phyloP scores from a whole-genome alignment of 2,329 filamentous ascomycete genomes.

The Cadophora sp. region DNA sequence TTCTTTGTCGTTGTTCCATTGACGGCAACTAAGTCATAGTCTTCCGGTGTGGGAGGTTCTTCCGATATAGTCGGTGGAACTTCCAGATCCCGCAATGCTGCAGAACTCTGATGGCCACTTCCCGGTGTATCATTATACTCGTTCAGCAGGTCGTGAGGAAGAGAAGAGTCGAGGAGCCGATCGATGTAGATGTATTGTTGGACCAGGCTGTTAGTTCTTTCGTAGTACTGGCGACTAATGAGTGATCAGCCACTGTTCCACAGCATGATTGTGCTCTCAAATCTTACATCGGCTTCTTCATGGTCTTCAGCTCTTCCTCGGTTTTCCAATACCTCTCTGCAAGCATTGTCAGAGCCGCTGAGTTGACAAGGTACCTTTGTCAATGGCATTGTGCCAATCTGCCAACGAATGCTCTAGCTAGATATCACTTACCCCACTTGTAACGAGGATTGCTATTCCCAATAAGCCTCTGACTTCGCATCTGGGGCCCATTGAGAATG shows the following conservation, averaged over 20 bases:
- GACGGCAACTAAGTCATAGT: constrained; percentile 25
- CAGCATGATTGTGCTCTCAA: constrained; percentile 1
- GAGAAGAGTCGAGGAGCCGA: constrained; percentile 84
- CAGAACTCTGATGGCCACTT: constrained; percentile 23
- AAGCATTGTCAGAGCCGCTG: constrained; percentile 41
- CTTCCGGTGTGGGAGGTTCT: constrained; percentile 54
- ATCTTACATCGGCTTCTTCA: constrained; percentile 73
- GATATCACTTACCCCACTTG: constrained; percentile 62
- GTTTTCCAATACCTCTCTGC: constrained; percentile 81
- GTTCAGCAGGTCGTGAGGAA: constrained; percentile 90
- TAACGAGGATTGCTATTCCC: constrained; percentile 88
- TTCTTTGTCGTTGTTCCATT: constrained; percentile 52
- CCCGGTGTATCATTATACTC: constrained; percentile 71
- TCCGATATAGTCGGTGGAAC: constrained; percentile 81
- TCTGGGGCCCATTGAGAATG: constrained; percentile 71
- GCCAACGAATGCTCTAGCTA: constrained; percentile 54
- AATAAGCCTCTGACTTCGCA: constrained; percentile 85
- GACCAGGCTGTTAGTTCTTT: constrained; percentile 86
- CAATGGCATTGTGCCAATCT: background rate
- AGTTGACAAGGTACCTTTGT: background rate
- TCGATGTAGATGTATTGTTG: constrained; percentile 96
- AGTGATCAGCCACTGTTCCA: constrained; percentile 29
- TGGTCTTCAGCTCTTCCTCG: constrained; percentile 72
- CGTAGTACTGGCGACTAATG: constrained; percentile 78
- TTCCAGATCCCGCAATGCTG: constrained; percentile 58